phyloP scores from a whole-genome alignment of 257 asterid species.

The Rubia yunnanensis region DNA sequence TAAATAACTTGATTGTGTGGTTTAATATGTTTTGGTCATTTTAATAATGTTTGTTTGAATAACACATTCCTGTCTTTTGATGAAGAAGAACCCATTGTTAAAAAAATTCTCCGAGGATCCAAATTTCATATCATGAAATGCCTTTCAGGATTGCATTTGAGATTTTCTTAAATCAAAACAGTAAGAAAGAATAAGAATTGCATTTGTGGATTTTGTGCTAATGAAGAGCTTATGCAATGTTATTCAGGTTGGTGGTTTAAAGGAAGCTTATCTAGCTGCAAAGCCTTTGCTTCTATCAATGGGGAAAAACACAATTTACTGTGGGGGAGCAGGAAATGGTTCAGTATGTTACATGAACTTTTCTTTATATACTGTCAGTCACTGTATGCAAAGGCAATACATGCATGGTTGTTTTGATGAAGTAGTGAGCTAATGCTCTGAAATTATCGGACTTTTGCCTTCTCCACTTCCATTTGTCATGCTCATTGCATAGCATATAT shows the following conservation, averaged over 20 bases:
- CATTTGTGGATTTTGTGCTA: slow-evolving; percentile 10
- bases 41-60: background rate
- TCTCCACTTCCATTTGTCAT: background rate
- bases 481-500: background rate
- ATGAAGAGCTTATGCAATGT: slow-evolving; percentile 15
- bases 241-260: slow-evolving; percentile 80
- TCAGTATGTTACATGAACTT: slow-evolving; percentile 42
- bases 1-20: background rate
- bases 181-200: background rate
- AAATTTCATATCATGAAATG: background rate
- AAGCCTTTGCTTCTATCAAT: slow-evolving; percentile 71
- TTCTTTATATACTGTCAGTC: background rate
- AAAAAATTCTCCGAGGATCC: background rate
- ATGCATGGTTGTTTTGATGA: background rate
- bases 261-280: slow-evolving; percentile 64
- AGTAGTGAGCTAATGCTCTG: background rate
- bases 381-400: background rate
- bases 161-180: background rate
- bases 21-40: background rate
- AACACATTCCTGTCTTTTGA: background rate
- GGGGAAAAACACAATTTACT: slow-evolving; percentile 80
- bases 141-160: slow-evolving; percentile 6
- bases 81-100: background rate
- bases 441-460: background rate
- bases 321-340: slow-evolving; percentile 99